Conservation (phyloP, 495 filamentous ascomycete species). For the Trichoderma virens region DNA sequence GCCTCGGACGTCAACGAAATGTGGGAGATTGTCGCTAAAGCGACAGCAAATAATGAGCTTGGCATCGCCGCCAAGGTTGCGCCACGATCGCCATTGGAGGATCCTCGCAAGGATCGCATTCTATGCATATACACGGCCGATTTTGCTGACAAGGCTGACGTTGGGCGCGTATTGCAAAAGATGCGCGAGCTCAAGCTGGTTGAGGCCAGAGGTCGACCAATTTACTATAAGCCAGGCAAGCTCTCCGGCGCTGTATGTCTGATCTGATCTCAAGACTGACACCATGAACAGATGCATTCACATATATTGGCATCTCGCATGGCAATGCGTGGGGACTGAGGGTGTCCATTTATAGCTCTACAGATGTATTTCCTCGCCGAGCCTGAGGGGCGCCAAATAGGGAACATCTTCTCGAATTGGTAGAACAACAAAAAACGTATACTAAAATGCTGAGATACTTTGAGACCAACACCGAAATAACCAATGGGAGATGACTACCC, state of each 20-base stretch:
- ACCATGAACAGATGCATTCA: slow-evolving; percentile 55
- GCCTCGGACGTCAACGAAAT: slow-evolving; percentile 46
- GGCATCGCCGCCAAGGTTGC: slow-evolving; percentile 66
- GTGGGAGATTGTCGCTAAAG: slow-evolving; percentile 58
- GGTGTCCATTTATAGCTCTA: slow-evolving; percentile 48
- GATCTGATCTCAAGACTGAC: slow-evolving; percentile 10
- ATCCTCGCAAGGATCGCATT: slow-evolving; percentile 39
- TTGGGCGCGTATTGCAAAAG: slow-evolving; percentile 54
- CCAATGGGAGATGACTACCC: not conserved
- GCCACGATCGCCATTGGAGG: slow-evolving; percentile 22
- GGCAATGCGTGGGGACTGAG: slow-evolving; percentile 62
- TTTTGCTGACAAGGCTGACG: slow-evolving; percentile 59
- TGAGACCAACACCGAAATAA: not conserved
- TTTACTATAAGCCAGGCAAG: slow-evolving; percentile 71
- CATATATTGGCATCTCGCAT: slow-evolving; percentile 56
- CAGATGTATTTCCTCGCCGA: slow-evolving; percentile 16
- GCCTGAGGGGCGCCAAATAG: not conserved
- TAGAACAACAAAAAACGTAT: too few species aligned
- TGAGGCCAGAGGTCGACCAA: slow-evolving; percentile 33
- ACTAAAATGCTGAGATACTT: not conserved
- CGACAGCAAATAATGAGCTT: slow-evolving; percentile 54
- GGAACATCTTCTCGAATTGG: too few species aligned
- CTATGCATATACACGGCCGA: slow-evolving; percentile 74
- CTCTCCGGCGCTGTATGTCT: not conserved
- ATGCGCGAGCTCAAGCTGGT: slow-evolving; percentile 55